phyloP scores from a whole-genome alignment of 306 rosid genomes.

The Cicer chorassanicum region DNA sequence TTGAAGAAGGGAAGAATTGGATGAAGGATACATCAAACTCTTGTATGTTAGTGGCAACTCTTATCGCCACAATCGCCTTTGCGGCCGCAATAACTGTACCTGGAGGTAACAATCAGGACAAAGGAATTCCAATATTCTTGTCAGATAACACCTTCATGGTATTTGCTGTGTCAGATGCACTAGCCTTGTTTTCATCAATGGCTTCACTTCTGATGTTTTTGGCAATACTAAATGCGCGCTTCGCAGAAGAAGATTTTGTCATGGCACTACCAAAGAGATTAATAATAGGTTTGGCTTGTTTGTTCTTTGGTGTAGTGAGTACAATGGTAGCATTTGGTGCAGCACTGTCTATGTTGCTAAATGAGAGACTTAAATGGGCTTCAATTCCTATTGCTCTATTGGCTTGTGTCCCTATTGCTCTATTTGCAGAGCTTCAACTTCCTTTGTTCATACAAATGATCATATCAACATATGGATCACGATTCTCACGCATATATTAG shows the following conservation, averaged over 20 bases:
- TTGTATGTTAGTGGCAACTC: slow-evolving; percentile 60
- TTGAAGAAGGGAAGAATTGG: slow-evolving; percentile 60
- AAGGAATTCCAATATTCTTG: slow-evolving; percentile 56
- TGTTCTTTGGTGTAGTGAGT: slow-evolving; percentile 53
- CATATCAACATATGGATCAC: slow-evolving; percentile 49
- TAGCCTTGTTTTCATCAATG: slow-evolving; percentile 60
- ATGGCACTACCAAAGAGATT: slow-evolving; percentile 49
- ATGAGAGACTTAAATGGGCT: slow-evolving; percentile 52
- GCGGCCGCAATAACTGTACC: slow-evolving; percentile 61
- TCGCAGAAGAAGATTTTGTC: slow-evolving; percentile 60
- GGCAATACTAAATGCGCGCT: slow-evolving; percentile 51
- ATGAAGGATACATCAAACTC: slow-evolving; percentile 65
- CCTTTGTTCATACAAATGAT: slow-evolving; percentile 51
- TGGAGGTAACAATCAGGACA: slow-evolving; percentile 54
- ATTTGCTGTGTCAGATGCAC: slow-evolving; percentile 55
- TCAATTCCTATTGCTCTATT: slow-evolving; percentile 45
- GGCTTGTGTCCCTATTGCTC: slow-evolving; percentile 49
- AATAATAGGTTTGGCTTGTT: slow-evolving; percentile 54
- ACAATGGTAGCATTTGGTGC: slow-evolving; percentile 59
- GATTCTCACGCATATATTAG: neutral
- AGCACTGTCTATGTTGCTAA: slow-evolving; percentile 41
- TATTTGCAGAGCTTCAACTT: slow-evolving; percentile 52
- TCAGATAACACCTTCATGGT: slow-evolving; percentile 40
- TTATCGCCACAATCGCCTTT: slow-evolving; percentile 60
- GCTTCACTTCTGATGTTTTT: slow-evolving; percentile 60